Evolutionary conservation across 352 stramenopile genomes (phyloP).

Genomic region (Hyaloperonospora brassicae): DNA sequence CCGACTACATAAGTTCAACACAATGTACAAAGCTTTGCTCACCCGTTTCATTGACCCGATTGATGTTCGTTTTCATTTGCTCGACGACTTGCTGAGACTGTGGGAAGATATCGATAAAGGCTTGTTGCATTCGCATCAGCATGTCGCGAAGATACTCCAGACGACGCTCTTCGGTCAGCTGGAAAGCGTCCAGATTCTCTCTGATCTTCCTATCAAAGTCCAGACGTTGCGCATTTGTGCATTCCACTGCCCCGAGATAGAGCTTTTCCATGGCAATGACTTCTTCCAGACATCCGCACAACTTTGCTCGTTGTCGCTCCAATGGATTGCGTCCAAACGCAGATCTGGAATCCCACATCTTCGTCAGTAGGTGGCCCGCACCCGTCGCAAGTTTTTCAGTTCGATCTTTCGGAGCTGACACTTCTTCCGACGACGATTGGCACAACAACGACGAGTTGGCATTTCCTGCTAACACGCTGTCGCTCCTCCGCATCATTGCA

Average conservation of each 20-base stretch:
- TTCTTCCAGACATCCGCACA: conserved; percentile 57
- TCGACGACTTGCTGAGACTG: conserved; percentile 37
- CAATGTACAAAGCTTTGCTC: conserved; percentile 9
- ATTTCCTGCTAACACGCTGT: conserved; percentile 9
- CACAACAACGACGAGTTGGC: conserved; percentile 3
- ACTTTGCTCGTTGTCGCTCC: conserved; percentile 54
- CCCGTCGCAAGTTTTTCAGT: conserved; percentile 52
- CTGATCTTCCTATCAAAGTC: conserved; percentile 64
- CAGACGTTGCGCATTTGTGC: conserved; percentile 54
- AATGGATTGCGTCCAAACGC: conserved; percentile 55
- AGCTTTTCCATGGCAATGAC: conserved; percentile 57
- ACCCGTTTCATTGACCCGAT: conserved; percentile 64
- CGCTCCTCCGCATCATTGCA: conserved; percentile 24
- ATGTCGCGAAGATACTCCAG: conserved; percentile 76
- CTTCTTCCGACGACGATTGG: conserved; percentile 16
- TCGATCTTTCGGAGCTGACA: conserved; percentile 38
- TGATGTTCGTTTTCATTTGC: conserved; percentile 40
- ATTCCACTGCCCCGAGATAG: conserved; percentile 60
- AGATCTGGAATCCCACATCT: conserved; percentile 75
- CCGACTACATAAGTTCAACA: not conserved
- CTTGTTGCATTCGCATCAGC: conserved; percentile 56
- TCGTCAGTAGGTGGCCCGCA: conserved; percentile 61
- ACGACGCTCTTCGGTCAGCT: conserved; percentile 77
- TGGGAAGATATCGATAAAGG: conserved; percentile 41
- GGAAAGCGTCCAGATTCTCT: conserved; percentile 71